Evolutionary conservation across 2,329 filamentous ascomycete genomes (phyloP).

Genomic region (Bipolaris gigantea): DNA sequence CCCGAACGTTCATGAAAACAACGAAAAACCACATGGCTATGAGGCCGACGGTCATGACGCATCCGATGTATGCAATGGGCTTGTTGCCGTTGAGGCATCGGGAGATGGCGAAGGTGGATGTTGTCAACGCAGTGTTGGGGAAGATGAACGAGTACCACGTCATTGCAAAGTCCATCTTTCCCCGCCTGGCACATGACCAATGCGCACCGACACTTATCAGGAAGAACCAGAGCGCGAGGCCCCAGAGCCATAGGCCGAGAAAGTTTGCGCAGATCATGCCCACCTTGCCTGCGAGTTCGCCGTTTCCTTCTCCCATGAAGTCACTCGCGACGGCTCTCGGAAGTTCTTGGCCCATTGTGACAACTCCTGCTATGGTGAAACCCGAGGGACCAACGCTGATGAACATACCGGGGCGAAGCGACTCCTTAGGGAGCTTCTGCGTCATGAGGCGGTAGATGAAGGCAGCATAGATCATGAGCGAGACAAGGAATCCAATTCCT

Average conservation of each 20-base stretch:
- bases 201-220: slow-evolving; percentile 76
- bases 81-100: slow-evolving; percentile 51
- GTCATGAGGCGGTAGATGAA: slow-evolving; percentile 89
- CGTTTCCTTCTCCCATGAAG: slow-evolving; percentile 59
- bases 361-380: slow-evolving; percentile 64
- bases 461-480: slow-evolving; percentile 79
- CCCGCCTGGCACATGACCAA: slow-evolving; percentile 64
- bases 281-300: slow-evolving; percentile 58
- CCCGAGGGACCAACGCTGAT: slow-evolving; percentile 78
- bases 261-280: slow-evolving; percentile 61
- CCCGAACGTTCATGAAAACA: slow-evolving; percentile 69
- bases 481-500: slow-evolving; percentile 66
- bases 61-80: slow-evolving; percentile 68
- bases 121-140: slow-evolving; percentile 74
- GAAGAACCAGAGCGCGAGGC: slow-evolving; percentile 82
- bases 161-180: slow-evolving; percentile 75
- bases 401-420: slow-evolving; percentile 79
- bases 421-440: slow-evolving; percentile 77
- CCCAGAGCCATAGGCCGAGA: slow-evolving; percentile 78
- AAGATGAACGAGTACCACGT: slow-evolving; percentile 85
- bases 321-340: slow-evolving; percentile 52
- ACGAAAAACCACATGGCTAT: slow-evolving; percentile 70
- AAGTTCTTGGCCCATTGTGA: slow-evolving; percentile 59
- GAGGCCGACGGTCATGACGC: slow-evolving; percentile 66
- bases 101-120: slow-evolving; percentile 72